Evolutionary conservation across 2,329 filamentous ascomycete species (phyloP).

Genomic region (Trichoderma lentiforme): DNA sequence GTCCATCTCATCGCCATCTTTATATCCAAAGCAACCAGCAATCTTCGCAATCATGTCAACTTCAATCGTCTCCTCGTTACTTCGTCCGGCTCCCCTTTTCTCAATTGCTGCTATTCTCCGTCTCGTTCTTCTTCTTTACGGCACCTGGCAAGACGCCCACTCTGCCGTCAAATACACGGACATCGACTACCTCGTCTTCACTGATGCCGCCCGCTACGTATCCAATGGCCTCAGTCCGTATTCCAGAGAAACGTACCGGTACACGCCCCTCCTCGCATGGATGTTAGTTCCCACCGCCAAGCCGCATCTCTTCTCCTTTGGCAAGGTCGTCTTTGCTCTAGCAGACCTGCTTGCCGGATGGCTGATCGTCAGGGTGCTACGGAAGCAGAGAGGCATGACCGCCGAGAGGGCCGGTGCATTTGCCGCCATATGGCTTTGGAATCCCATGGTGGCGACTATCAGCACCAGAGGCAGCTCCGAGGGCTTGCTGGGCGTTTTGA

Average conservation of each 20-base stretch:
- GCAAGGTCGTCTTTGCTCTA: constrained; percentile 80
- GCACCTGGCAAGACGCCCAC: constrained; percentile 86
- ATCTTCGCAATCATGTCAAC: constrained; percentile 20
- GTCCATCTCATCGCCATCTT: not conserved
- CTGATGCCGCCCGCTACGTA: constrained; percentile 81
- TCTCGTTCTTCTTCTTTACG: constrained; percentile 73
- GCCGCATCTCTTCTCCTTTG: constrained; percentile 70
- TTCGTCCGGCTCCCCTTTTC: constrained; percentile 49
- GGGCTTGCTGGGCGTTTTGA: constrained; percentile 80
- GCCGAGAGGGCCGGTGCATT: constrained; percentile 64
- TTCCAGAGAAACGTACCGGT: constrained; percentile 88
- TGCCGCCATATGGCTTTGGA: constrained; percentile 86
- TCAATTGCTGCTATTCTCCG: constrained; percentile 62
- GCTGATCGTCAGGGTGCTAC: constrained; percentile 54
- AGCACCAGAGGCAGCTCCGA: constrained; percentile 94
- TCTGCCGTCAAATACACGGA: constrained; percentile 97
- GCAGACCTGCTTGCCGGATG: constrained; percentile 84
- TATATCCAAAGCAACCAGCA: not conserved
- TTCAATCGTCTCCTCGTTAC: constrained; percentile 24
- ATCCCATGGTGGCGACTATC: constrained; percentile 97
- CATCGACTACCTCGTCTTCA: constrained; percentile 98
- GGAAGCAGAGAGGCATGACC: constrained; percentile 42
- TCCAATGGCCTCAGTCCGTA: constrained; percentile 72
- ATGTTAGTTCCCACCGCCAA: constrained; percentile 72
- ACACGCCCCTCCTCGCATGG: constrained; percentile 93